Conservation (phyloP, 805 yeast species). For the Saturnispora hagleri region DNA sequence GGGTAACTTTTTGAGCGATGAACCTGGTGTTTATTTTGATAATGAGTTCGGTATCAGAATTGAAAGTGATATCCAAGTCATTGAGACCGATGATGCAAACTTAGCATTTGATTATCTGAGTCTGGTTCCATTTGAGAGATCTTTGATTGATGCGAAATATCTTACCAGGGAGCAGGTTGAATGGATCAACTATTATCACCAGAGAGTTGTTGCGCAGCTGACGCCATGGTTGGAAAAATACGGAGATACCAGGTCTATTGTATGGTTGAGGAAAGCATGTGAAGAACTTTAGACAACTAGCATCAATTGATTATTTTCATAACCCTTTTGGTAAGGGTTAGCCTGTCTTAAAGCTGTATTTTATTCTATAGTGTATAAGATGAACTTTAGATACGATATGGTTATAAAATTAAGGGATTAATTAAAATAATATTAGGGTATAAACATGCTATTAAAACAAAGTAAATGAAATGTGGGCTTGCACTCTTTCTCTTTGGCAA, state of each 20-base stretch:
- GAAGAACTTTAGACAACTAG: slow-evolving; percentile 6
- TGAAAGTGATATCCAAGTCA: slow-evolving; percentile 69
- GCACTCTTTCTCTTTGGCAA: background rate
- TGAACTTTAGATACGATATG: background rate
- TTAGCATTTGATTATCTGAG: slow-evolving; percentile 78
- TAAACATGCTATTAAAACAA: background rate
- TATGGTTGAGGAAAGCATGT: slow-evolving; percentile 70
- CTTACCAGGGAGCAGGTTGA: slow-evolving; percentile 51
- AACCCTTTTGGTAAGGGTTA: too few relatives aligned
- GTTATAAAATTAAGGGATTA: too few relatives aligned
- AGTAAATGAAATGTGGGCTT: background rate
- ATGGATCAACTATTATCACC: slow-evolving; percentile 66
- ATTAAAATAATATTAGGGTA: background rate
- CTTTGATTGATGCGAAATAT: slow-evolving; percentile 53
- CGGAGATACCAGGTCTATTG: slow-evolving; percentile 48
- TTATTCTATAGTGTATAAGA: too few relatives aligned
- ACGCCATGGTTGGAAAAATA: slow-evolving; percentile 41
- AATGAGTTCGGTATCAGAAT: slow-evolving; percentile 86
- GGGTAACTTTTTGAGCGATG: slow-evolving; percentile 81
- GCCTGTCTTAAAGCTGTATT: too few relatives aligned
- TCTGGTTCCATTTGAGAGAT: slow-evolving; percentile 72
- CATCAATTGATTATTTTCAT: too few relatives aligned
- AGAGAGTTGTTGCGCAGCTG: slow-evolving; percentile 43
- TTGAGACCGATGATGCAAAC: slow-evolving; percentile 33
- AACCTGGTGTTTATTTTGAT: slow-evolving; percentile 90